Base-by-base conservation (phyloP, 148 eudicot genomes). In the Nepenthes gracilis region DNA sequence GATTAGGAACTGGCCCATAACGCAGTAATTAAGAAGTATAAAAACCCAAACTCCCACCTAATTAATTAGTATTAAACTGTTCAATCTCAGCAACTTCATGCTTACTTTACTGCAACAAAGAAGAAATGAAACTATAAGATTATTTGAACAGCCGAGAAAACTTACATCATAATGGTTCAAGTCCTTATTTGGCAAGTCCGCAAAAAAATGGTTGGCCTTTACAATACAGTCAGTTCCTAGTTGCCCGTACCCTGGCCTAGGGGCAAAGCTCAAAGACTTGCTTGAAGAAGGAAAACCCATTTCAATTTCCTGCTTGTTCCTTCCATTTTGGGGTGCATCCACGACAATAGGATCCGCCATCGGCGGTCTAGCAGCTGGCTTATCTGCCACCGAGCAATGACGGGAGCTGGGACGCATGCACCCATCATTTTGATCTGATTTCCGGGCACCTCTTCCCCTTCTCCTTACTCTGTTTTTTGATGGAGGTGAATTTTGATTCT, bases 181-280 rank as follows among this genome's bases (percentile, higher is more conserved):
- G 70, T 84, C 86, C 80, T 76, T 81, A 68, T 84, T 68, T 65
- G 86, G 84, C 62, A 84, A 68, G 66, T 84, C 86, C 33, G 86
- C 86, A 54, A 81, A 68, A 74, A 84, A 84, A 69, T 84, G 90
- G 76, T 84, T 84, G 36, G 90, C 90, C 84, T 84, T 84, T n/a
- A 84, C 86, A 70, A 84, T 70, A 58, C 90, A 84, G 65, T 67
- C 81, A 61, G 84, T 73, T 60, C 90, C 90, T 47, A 73, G 72
- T 61, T 81, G 86, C 47, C 90, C 90, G 70, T 58, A 77, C 10
- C 90, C 90, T 43, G 90, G 90, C 67, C 90, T 78, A 9, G 60
- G 63, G n/a, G 88, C 73, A 53, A 80, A 83, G 63, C 59, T 75
- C 67, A 75, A 60, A 56, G 78, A 65, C 68, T 75, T 81, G 64